These are phyloP conservation scores for Vitis rupestris DNA, from an alignment of 164 flowering plant genomes.

Conservation along the genomic window DNA sequence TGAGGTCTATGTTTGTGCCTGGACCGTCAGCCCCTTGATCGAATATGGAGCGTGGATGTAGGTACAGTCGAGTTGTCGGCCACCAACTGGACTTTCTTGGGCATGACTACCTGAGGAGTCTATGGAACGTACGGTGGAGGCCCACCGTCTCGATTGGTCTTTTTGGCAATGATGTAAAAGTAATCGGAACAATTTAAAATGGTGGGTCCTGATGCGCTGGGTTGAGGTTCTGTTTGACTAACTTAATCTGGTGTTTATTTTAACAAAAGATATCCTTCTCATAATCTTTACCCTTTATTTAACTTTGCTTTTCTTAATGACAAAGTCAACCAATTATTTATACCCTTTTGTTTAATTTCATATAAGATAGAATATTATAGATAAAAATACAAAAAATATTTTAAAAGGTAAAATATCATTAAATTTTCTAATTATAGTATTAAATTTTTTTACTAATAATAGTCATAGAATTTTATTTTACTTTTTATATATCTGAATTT, in stretches of 20 bases:
- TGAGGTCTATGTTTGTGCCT: constrained; percentile 9
- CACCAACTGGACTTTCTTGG: not conserved
- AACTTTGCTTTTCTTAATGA: constrained; percentile 6
- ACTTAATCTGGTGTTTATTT: no score
- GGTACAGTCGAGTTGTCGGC: constrained; percentile 19
- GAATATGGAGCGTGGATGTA: constrained; percentile 10
- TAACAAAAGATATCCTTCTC: no score
- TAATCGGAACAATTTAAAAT: constrained; percentile 4
- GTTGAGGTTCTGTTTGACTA: constrained; percentile 14
- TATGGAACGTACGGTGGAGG: no score
- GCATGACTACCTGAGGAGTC: no score
- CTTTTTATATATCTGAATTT: no score
- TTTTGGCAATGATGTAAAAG: constrained; percentile 4
- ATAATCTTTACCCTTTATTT: not conserved
- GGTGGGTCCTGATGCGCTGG: constrained; percentile 7
- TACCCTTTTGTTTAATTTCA: not conserved
- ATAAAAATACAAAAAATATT: no score
- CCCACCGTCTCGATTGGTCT: not conserved
- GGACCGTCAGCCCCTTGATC: constrained; percentile 11
- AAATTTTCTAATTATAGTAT: no score
- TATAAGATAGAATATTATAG: no score
- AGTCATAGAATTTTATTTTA: no score
- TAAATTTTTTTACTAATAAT: no score
- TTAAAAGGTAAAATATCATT: no score
- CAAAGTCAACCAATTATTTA: constrained; percentile 18